These are phyloP conservation scores for Erythrophleum ivorense DNA, from an alignment of 331 rosid species.

Conservation along the genomic window DNA sequence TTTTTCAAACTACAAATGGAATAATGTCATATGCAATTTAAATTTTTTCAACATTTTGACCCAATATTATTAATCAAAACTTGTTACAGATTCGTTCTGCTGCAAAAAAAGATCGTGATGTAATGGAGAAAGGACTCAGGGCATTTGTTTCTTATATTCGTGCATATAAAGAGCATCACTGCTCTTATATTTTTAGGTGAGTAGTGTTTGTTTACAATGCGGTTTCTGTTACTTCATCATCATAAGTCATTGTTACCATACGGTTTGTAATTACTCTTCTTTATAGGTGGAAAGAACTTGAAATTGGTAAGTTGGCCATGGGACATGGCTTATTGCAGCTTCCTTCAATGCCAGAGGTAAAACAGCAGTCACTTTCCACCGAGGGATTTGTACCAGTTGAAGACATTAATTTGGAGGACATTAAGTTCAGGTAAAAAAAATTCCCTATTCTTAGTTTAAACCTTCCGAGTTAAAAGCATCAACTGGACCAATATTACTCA, in stretches of 20 bases:
- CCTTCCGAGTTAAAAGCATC: slow-evolving; percentile 32
- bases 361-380: slow-evolving; percentile 70
- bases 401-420: slow-evolving; percentile 75
- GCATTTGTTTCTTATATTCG: slow-evolving; percentile 94
- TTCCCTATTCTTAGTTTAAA: neutral
- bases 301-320: slow-evolving; percentile 86
- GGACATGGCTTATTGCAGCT: slow-evolving; percentile 88
- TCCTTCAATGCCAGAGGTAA: slow-evolving; percentile 87
- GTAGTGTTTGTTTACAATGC: slow-evolving; percentile 16
- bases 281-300: slow-evolving; percentile 93
- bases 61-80: slow-evolving; percentile 29
- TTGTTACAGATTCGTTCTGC: slow-evolving; percentile 71
- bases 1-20: slow-evolving; percentile 13
- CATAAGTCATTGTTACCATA: slow-evolving; percentile 20
- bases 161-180: slow-evolving; percentile 92
- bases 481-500: neutral
- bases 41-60: slow-evolving; percentile 13
- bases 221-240: slow-evolving; percentile 14
- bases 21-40: neutral
- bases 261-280: slow-evolving; percentile 25
- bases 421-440: slow-evolving; percentile 76
- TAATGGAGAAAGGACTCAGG: slow-evolving; percentile 88
- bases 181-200: slow-evolving; percentile 88
- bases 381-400: slow-evolving; percentile 79
- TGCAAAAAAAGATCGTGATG: slow-evolving; percentile 85